Base-by-base conservation (phyloP, 75 land plant genomes). In the Azolla pinnata region DNA sequence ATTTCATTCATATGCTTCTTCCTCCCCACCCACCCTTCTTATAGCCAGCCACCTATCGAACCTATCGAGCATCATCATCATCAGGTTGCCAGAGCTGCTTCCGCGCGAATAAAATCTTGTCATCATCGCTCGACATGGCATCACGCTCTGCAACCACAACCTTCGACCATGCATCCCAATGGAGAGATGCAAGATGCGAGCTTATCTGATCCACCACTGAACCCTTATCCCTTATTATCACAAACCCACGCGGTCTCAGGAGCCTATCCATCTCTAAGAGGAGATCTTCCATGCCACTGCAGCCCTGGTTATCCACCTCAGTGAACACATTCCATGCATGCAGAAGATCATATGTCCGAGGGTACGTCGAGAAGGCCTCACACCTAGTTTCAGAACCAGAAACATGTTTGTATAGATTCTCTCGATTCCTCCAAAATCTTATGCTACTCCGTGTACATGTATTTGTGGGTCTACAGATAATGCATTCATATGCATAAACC, bases 201-300 rank as follows among this genome's bases (percentile, higher is more conserved):
- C 47, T 59, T 0, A 83, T 59, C 30, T 87, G 60, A 19, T 79
- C 70, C 48, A 87, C 59, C 10, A 82, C 42, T 32, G 72, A 32
- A 8, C 62, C 54, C 44, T 69, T 81, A 40, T 91, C 97, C 58
- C 95, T 70, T 24, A 91, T 84, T 8, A 91, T 91, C 31, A 84
- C 83, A 69, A 81, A 75, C 0, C 97, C 95, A 31, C 67, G 57
- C 18, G 96, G 97, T 56, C 97, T 66, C 29, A 92, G 61, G 14
- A 92, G 77, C n/a, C 96, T 44, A 54, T 92, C 97, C 96, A 92
- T 92, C 70, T 92, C 93, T 55, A 88, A 76, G 18, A 92, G 74
- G 21, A 92, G 74, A 63, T 88, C 89, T 61, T 80, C 79, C 27
- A 69, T 18, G 47, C 97, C 44, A 23, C 40, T 73, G 35, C 84